Percentiles rank a stretch among this genome's conserved stretches.
phyloP scores from a whole-genome alignment of 1,139 yeast genomes.

The Nakaseomyces kungkrabaensis region DNA sequence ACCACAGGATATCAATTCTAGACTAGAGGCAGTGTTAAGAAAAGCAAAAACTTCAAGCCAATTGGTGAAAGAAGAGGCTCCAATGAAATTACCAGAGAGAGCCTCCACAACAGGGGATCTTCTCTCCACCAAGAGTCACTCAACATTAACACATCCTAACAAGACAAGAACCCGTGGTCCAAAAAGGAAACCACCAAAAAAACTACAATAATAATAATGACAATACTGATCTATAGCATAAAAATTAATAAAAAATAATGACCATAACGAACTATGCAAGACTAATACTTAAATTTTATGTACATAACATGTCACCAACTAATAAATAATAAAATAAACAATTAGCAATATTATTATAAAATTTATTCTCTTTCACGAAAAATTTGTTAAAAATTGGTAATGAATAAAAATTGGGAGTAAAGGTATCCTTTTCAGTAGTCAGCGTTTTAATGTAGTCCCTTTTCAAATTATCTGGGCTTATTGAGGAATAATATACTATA shows the following conservation, averaged over 20 bases:
- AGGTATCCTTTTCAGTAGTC: background rate
- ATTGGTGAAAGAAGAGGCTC: background rate
- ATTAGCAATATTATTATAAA: too few relatives aligned
- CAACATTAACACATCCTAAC: conserved; percentile 42
- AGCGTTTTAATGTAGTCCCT: too few relatives aligned
- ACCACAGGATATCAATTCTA: conserved; percentile 2
- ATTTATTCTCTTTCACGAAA: too few relatives aligned
- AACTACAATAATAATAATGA: conserved; percentile 1
- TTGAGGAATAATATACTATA: too few relatives aligned
- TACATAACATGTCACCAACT: too few relatives aligned
- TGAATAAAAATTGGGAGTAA: background rate
- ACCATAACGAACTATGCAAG: too few relatives aligned
- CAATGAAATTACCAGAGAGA: background rate
- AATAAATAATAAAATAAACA: too few relatives aligned
- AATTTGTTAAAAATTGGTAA: too few relatives aligned
- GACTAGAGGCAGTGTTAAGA: conserved; percentile 9
- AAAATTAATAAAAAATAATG: background rate
- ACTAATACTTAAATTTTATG: too few relatives aligned
- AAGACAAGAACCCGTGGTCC: conserved; percentile 68
- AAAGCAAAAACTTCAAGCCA: background rate
- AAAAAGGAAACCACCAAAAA: conserved; percentile 51
- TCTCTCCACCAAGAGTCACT: background rate
- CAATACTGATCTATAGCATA: too few relatives aligned
- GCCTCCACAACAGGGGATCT: background rate
- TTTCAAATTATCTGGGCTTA: too few relatives aligned